phyloP scores from a whole-genome alignment of 148 eudicot species.

The Dianthus caryophyllus region DNA sequence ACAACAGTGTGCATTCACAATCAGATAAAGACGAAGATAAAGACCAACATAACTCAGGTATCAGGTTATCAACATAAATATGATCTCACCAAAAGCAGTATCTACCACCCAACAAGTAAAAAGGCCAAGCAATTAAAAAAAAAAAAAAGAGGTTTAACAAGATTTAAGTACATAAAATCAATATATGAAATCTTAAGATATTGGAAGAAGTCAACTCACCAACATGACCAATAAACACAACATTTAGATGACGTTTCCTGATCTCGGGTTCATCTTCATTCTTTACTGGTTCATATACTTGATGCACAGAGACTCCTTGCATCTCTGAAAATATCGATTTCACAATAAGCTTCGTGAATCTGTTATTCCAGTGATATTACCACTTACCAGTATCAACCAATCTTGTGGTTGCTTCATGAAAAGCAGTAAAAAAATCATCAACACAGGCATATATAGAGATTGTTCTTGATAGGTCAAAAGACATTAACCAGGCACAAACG shows the following conservation, averaged over 20 bases:
- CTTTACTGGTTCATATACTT: conserved; percentile 28
- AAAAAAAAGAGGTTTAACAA: not conserved
- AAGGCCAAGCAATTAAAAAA: too few relatives aligned
- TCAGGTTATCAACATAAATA: too few relatives aligned
- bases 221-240: conserved; percentile 96
- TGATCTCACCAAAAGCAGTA: not conserved
- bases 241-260: conserved; percentile 84
- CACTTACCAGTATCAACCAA: too few relatives aligned
- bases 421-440: not conserved
- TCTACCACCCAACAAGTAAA: not conserved
- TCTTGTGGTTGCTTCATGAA: not conserved
- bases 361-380: too few relatives aligned
- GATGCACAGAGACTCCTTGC: too few relatives aligned
- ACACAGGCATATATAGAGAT: not conserved
- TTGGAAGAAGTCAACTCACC: conserved; percentile 44
- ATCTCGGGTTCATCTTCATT: conserved; percentile 28
- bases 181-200: not conserved
- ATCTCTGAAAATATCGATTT: conserved; percentile 15
- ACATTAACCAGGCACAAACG: not conserved
- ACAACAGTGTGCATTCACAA: not conserved
- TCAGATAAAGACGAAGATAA: not conserved
- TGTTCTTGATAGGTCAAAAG: not conserved
- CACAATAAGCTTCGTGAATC: not conserved
- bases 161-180: not conserved
- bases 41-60: too few relatives aligned